Base-by-base conservation (phyloP, 148 eudicot genomes). In the Tetragonia tetragonoides region DNA sequence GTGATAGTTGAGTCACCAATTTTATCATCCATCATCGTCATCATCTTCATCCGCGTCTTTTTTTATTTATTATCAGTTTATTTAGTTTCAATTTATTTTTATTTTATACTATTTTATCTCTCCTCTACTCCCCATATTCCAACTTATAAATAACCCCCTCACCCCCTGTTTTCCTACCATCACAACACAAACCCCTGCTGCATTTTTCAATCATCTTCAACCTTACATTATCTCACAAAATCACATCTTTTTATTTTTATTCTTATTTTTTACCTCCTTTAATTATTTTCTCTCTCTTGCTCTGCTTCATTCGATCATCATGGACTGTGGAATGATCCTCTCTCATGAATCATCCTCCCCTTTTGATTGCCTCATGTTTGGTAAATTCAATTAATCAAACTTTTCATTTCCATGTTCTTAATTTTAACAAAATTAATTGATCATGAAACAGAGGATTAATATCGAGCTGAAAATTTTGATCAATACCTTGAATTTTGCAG, bases 351-450 rank as follows among this genome's bases (percentile, higher is more conserved):
- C 89, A 10, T 61, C 75, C n/a, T 89, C 95, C 21, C 88, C 89
- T 41, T 89, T 87, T 57, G 91, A 89, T 70, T 85, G 86, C 81
- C 77, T 91, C 61, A 64, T 91, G 72, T 89, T 91, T 75, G 95
- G 94, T 90, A 17, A 15, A 21, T 70, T 66, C 1, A 49, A 7
- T 49, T 9, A 14, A 11, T 41, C 49, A 17, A 28, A 10, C 20
- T 18, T 65, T 42, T n/a, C 42, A 41, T 7, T 23, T 72, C 18
- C 28, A 14, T 18, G 10, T 21, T 46, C 28, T 10, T 65, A 14
- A 10, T 46, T 1, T 5, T 46, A 5, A 46, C 10, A 10, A 46
- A 46, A 46, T 10, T 46, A 2, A 46, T 5, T 46, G 0, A 46
- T n/a, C 49, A 0, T 46, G 10, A n/a, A n/a, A n/a, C n/a, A n/a